These are phyloP conservation scores for Plasmodium coatneyi DNA, from an alignment of 169 alveolate genomes.

Conservation along the genomic window DNA sequence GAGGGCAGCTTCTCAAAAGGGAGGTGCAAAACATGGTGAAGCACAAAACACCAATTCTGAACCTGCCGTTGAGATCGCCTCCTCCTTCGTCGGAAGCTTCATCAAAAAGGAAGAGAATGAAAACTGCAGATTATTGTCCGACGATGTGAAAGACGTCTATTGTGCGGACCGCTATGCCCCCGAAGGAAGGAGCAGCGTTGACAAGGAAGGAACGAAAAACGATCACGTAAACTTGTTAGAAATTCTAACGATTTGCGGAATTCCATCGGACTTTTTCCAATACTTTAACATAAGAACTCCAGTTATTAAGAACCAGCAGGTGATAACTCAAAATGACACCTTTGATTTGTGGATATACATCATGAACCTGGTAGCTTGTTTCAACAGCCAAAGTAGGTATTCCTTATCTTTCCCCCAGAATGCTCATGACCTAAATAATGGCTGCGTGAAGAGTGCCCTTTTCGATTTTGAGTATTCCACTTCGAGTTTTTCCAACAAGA, in stretches of 20 bases:
- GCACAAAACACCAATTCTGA: not conserved
- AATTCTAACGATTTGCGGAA: slow-evolving; percentile 45
- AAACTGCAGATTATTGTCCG: not conserved
- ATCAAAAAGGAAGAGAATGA: not conserved
- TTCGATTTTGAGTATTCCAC: slow-evolving; percentile 81
- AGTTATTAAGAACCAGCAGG: slow-evolving; percentile 75
- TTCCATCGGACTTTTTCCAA: slow-evolving; percentile 50
- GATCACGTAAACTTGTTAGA: slow-evolving; percentile 39
- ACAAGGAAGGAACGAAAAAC: not conserved
- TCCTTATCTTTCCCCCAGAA: slow-evolving; percentile 70
- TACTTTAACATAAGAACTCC: slow-evolving; percentile 61
- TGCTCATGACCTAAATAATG: slow-evolving; percentile 21
- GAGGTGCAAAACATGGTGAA: not conserved
- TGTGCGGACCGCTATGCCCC: not conserved
- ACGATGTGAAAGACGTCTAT: not conserved
- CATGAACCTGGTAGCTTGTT: slow-evolving; percentile 56
- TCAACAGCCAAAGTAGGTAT: slow-evolving; percentile 50
- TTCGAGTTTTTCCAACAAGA: slow-evolving; percentile 74
- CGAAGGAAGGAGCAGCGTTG: not conserved
- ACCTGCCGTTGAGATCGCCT: not conserved
- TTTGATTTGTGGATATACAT: slow-evolving; percentile 80
- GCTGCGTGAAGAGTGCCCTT: slow-evolving; percentile 70
- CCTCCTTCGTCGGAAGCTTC: slow-evolving; percentile 42
- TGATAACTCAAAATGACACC: slow-evolving; percentile 78
- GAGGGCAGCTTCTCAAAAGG: not conserved